Conservation (phyloP, 108 stramenopile genomes). For the Skeletonema potamos region DNA sequence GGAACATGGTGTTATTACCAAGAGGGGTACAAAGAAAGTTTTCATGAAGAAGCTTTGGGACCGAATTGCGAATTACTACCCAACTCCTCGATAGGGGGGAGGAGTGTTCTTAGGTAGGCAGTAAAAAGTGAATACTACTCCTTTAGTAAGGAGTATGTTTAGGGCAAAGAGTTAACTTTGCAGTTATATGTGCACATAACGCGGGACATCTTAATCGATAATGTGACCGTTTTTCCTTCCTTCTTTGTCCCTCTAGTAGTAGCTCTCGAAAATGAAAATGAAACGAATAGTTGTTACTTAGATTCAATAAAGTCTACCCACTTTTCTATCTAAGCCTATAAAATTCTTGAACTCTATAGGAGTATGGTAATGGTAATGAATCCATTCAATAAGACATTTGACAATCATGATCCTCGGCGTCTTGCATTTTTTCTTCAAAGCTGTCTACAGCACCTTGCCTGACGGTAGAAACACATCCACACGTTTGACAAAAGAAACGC, state of each 20-base stretch:
- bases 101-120: too few relatives aligned
- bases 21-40: conserved; percentile 14
- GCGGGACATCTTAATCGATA: too few relatives aligned
- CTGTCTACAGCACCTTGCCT: neutral
- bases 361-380: too few relatives aligned
- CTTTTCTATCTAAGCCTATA: too few relatives aligned
- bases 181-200: too few relatives aligned
- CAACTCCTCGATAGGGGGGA: neutral
- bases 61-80: neutral
- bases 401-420: neutral
- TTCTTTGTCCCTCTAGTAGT: too few relatives aligned
- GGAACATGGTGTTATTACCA: conserved; percentile 1
- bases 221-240: too few relatives aligned
- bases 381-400: neutral
- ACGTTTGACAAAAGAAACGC: neutral
- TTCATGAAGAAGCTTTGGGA: conserved; percentile 20
- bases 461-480: neutral
- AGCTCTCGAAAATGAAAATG: too few relatives aligned
- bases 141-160: neutral
- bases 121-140: too few relatives aligned
- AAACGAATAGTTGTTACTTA: neutral
- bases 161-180: too few relatives aligned
- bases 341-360: too few relatives aligned
- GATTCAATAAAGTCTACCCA: too few relatives aligned
- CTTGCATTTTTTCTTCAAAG: neutral